A percentile compares a stretch with the other conserved stretches of the same genome.
phyloP scores from a whole-genome alignment of 2,329 filamentous ascomycete genomes.

The Scytalidium sp. region DNA sequence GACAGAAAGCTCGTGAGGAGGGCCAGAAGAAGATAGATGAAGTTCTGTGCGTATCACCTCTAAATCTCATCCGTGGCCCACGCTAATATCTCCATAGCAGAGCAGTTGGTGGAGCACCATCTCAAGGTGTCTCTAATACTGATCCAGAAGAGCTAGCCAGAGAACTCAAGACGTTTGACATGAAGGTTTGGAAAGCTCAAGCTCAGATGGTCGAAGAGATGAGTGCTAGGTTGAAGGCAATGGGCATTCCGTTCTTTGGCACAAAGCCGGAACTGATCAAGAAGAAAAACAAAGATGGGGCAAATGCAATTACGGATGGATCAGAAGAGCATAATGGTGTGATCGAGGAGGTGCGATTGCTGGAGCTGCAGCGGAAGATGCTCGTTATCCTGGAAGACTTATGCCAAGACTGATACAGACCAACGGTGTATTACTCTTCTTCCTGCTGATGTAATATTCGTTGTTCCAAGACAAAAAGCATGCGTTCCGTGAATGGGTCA shows the following conservation, averaged over 20 bases:
- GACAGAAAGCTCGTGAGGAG: constrained; percentile 47
- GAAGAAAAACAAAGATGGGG: constrained; percentile 25
- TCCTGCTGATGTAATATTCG: too few species aligned
- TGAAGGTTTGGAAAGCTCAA: constrained; percentile 59
- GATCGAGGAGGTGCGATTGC: constrained; percentile 38
- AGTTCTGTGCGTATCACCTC: constrained; percentile 42
- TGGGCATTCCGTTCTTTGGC: constrained; percentile 61
- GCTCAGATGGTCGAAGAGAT: constrained; percentile 58
- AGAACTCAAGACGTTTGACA: constrained; percentile 57
- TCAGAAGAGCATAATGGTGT: constrained; percentile 18
- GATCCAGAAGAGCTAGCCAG: constrained; percentile 40
- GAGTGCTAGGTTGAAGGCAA: constrained; percentile 47
- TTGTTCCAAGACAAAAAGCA: too few species aligned
- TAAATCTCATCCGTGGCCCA: neutral
- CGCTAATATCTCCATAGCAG: constrained; percentile 29
- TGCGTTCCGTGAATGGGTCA: too few species aligned
- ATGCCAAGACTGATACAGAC: constrained; percentile 26
- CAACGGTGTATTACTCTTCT: too few species aligned
- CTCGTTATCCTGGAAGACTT: constrained; percentile 48
- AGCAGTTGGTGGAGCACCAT: constrained; percentile 40
- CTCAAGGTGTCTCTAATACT: constrained; percentile 20
- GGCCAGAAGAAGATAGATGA: constrained; percentile 52
- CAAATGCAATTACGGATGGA: constrained; percentile 10
- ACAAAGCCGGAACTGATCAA: constrained; percentile 41
- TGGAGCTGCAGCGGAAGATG: constrained; percentile 43